A percentile compares a stretch with the other conserved stretches of the same genome.
These are phyloP conservation scores for Vigna nakashimae DNA, from an alignment of 306 rosid species.

Conservation along the genomic window DNA sequence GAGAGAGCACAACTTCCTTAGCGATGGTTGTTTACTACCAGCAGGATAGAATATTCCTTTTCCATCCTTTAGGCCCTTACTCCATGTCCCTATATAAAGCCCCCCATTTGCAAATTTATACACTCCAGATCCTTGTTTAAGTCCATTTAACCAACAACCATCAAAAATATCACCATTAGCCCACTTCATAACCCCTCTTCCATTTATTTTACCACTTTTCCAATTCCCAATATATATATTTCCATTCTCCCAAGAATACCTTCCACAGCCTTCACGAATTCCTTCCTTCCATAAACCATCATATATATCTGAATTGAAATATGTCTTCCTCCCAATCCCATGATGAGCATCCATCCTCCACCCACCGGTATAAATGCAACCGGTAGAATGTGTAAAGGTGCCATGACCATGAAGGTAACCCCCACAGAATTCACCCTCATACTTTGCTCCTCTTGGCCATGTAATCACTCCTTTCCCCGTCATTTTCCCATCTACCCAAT, in stretches of 20 bases:
- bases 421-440: constrained; percentile 93
- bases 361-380: constrained; percentile 68
- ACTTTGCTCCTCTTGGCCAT: constrained; percentile 80
- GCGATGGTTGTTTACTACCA: constrained; percentile 71
- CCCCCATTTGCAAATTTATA: constrained; percentile 81
- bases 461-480: constrained; percentile 73
- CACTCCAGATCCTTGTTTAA: constrained; percentile 83
- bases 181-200: constrained; percentile 97
- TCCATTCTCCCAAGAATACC: constrained; percentile 77
- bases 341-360: constrained; percentile 93
- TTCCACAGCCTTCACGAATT: constrained; percentile 80
- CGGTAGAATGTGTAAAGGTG: constrained; percentile 54
- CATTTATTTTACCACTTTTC: constrained; percentile 81
- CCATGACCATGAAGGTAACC: constrained; percentile 86
- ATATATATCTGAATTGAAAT: constrained; percentile 70
- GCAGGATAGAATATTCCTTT: constrained; percentile 87
- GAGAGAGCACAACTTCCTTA: constrained; percentile 65
- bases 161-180: constrained; percentile 75
- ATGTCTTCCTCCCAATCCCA: constrained; percentile 77
- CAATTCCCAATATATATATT: constrained; percentile 77
- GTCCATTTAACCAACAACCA: constrained; percentile 83
- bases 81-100: constrained; percentile 87
- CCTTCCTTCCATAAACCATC: constrained; percentile 99
- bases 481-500: constrained; percentile 87
- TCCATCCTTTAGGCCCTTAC: constrained; percentile 89